These are phyloP conservation scores for Amborella trichopoda DNA, from an alignment of 164 flowering plant genomes.

Conservation along the genomic window DNA sequence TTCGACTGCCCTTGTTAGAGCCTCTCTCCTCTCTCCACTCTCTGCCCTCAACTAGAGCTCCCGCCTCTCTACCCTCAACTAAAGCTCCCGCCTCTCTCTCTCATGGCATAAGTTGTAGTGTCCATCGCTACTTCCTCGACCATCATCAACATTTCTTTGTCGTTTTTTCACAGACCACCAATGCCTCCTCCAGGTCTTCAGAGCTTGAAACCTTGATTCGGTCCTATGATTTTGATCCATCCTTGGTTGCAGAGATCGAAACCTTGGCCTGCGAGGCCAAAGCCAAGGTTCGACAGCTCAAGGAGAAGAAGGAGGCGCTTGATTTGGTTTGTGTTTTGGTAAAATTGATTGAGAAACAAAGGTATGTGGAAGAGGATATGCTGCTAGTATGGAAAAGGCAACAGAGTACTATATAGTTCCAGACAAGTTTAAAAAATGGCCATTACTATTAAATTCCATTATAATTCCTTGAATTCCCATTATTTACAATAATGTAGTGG, in stretches of 20 bases:
- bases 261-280: conserved; percentile 22
- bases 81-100: conserved; percentile 63
- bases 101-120: conserved; percentile 54
- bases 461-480: too few relatives aligned
- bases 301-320: conserved; percentile 48
- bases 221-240: conserved; percentile 32
- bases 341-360: conserved; percentile 33
- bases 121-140: conserved; percentile 46
- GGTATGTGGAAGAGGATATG: conserved; percentile 30
- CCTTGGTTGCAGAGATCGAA: conserved; percentile 34
- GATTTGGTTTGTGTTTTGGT: conserved; percentile 31
- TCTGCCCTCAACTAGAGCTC: too few relatives aligned
- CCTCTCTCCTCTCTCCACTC: too few relatives aligned
- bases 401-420: conserved; percentile 45
- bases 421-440: too few relatives aligned
- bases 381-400: conserved; percentile 43
- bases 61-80: conserved; percentile 93
- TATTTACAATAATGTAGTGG: too few relatives aligned
- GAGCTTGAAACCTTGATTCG: conserved; percentile 22
- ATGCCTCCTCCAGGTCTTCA: conserved; percentile 26
- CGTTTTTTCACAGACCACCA: conserved; percentile 44
- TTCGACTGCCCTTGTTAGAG: too few relatives aligned
- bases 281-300: conserved; percentile 25
- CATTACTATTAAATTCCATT: too few relatives aligned
- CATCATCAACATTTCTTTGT: conserved; percentile 53